Percentiles rank a stretch among this genome's conserved stretches.
Conservation (phyloP, 148 eudicot genomes). For the Bassia scoparia region DNA sequence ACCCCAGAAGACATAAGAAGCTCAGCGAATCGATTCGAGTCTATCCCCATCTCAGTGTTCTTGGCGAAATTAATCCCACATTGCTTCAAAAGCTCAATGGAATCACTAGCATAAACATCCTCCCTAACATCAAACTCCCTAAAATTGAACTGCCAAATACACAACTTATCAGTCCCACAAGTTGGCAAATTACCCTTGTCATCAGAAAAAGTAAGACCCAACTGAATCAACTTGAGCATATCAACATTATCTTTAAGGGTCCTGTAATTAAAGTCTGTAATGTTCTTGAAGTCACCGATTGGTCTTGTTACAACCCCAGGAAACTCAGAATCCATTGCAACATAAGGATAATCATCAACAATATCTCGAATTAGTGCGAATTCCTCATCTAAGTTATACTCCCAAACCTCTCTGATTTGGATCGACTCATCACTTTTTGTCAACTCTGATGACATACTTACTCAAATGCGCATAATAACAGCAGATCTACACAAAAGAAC, state of each 20-base stretch:
- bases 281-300: conserved; percentile 37
- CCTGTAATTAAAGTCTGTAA: conserved; percentile 38
- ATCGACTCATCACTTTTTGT: conserved; percentile 33
- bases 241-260: conserved; percentile 45
- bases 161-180: conserved; percentile 41
- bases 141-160: conserved; percentile 49
- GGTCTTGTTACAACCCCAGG: conserved; percentile 43
- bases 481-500: conserved; percentile 28
- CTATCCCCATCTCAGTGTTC: conserved; percentile 39
- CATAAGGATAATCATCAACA: conserved; percentile 43
- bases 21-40: conserved; percentile 41
- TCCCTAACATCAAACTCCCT: conserved; percentile 43
- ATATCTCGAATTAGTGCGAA: conserved; percentile 35
- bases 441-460: conserved; percentile 13
- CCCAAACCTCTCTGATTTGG: conserved; percentile 47
- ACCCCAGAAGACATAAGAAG: conserved; percentile 48
- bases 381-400: conserved; percentile 37
- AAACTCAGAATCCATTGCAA: conserved; percentile 50
- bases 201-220: conserved; percentile 44
- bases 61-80: conserved; percentile 46
- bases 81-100: conserved; percentile 39
- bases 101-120: conserved; percentile 44
- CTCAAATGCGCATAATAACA: conserved; percentile 24
- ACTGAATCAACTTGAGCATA: conserved; percentile 44
- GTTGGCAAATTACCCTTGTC: conserved; percentile 40